These are phyloP conservation scores for Populus alba DNA, from an alignment of 345 rosid genomes.

Conservation along the genomic window DNA sequence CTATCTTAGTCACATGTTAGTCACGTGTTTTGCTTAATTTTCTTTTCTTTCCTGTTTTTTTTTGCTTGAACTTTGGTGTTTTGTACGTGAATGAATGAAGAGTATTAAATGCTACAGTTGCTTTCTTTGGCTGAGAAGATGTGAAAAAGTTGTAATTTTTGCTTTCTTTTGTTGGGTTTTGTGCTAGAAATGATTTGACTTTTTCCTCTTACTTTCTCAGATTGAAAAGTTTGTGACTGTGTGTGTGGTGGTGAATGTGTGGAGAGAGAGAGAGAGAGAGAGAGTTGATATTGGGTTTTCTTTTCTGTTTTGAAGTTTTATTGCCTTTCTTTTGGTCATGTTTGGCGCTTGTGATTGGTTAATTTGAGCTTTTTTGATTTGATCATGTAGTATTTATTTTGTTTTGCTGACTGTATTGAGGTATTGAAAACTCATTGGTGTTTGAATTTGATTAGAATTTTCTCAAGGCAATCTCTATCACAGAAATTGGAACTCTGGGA, in stretches of 20 bases:
- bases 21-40: background rate
- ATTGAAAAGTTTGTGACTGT: background rate
- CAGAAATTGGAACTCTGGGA: background rate
- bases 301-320: background rate
- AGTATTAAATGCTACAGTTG: background rate
- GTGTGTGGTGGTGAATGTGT: background rate
- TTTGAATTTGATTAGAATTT: background rate
- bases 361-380: constrained; percentile 4
- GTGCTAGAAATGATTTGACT: background rate
- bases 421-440: background rate
- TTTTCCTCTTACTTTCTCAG: background rate
- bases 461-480: background rate
- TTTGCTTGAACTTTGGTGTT: background rate
- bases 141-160: background rate
- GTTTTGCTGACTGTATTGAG: background rate
- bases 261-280: background rate
- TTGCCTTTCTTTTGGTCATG: constrained; percentile 2
- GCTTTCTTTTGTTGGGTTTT: background rate
- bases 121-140: background rate
- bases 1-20: constrained; percentile 56
- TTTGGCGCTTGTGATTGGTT: background rate
- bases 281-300: background rate
- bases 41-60: background rate
- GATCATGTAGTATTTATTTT: background rate
- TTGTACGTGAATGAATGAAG: background rate